A percentile compares a stretch with the other conserved stretches of the same genome.
These are phyloP conservation scores for Ophiocytium majus DNA, from an alignment of 352 stramenopile genomes.

Conservation along the genomic window DNA sequence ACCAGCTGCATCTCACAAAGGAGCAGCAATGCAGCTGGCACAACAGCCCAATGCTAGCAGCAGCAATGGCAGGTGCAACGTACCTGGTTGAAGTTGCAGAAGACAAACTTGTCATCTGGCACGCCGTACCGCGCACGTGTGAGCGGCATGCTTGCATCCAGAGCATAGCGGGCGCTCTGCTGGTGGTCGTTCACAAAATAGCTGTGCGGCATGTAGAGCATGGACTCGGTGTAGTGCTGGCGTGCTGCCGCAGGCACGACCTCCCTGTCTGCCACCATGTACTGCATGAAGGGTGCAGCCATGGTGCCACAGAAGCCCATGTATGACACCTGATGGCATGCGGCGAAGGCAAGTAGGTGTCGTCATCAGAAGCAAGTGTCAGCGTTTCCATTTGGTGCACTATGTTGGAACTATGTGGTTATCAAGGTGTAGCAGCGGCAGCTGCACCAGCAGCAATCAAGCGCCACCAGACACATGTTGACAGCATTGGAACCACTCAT, in stretches of 20 bases:
- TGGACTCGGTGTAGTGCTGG: constrained; percentile 77
- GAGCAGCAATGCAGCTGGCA: too few species aligned
- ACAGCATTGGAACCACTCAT: too few species aligned
- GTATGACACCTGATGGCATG: constrained; percentile 75
- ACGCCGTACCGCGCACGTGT: constrained; percentile 77
- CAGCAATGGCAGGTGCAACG: background rate
- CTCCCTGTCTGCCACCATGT: constrained; percentile 78
- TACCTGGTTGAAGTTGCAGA: constrained; percentile 87
- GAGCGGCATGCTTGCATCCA: constrained; percentile 67
- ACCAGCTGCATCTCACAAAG: too few species aligned
- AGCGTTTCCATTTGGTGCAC: too few species aligned
- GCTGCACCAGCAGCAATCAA: too few species aligned
- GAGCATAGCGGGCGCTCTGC: constrained; percentile 71
- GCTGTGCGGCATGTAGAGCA: constrained; percentile 83
- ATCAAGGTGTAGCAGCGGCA: too few species aligned
- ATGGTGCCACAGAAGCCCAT: constrained; percentile 82
- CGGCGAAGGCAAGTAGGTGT: too few species aligned
- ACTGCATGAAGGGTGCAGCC: constrained; percentile 84
- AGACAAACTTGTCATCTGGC: constrained; percentile 84
- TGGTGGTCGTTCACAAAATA: constrained; percentile 89
- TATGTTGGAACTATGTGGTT: too few species aligned
- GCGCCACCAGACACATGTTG: too few species aligned
- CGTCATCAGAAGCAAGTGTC: too few species aligned
- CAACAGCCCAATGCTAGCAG: too few species aligned
- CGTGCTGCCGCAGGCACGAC: constrained; percentile 66